phyloP scores from a whole-genome alignment of 805 yeast species.

The Millerozyma miso region DNA sequence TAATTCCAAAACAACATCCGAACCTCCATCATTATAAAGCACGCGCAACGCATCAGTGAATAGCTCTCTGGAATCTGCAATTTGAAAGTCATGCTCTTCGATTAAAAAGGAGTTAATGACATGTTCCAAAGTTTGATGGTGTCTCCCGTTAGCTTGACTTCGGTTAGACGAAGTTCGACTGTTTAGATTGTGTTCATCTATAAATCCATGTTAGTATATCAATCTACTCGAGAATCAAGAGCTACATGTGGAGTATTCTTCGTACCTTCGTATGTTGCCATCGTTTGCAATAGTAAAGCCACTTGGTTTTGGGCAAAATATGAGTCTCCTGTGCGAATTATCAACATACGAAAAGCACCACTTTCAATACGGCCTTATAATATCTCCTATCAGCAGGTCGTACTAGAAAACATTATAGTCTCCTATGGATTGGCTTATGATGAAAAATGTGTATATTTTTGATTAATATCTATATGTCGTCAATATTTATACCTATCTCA shows the following conservation, averaged over 20 bases:
- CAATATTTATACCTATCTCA: not conserved
- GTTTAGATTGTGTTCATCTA: constrained; percentile 38
- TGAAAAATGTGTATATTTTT: no score
- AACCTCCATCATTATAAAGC: constrained; percentile 28
- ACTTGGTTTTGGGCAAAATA: not conserved
- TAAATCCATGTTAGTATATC: constrained; percentile 6
- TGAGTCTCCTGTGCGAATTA: no score
- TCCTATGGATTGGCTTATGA: no score
- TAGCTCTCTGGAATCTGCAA: constrained; percentile 13
- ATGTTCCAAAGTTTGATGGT: constrained; percentile 27
- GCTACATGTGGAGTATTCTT: no score
- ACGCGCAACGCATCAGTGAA: constrained; percentile 29
- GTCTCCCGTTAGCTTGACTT: constrained; percentile 14
- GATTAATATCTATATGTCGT: not conserved
- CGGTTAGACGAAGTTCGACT: constrained; percentile 4
- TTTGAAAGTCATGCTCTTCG: constrained; percentile 5
- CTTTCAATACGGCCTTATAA: no score
- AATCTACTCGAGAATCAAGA: no score
- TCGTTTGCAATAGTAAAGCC: constrained; percentile 5
- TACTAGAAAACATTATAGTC: no score
- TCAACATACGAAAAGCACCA: no score
- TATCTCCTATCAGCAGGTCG: no score
- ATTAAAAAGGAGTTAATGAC: constrained; percentile 34
- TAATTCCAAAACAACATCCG: constrained; percentile 24
- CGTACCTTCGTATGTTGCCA: constrained; percentile 47